Conservation (phyloP, 192 early-diverging fungal genomes). For the Coemansia aciculifera region DNA sequence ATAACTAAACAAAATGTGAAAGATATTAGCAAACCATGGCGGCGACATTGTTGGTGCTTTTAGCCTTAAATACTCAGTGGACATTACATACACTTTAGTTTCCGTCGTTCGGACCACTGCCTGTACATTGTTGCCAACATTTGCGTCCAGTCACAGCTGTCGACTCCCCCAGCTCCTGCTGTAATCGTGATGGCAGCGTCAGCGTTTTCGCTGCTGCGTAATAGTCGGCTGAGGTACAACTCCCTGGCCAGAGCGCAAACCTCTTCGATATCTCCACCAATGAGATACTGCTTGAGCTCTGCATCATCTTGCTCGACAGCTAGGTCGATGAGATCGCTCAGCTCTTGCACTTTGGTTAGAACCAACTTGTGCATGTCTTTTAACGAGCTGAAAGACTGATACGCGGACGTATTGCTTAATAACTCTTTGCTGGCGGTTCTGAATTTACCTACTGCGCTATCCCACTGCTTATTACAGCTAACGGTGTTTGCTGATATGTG, state of each 20-base stretch:
- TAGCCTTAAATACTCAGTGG: background rate
- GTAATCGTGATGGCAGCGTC: slow-evolving; percentile 56
- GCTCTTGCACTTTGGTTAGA: background rate
- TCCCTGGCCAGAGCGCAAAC: slow-evolving; percentile 3
- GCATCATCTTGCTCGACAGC: slow-evolving; percentile 1
- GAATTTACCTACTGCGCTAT: background rate
- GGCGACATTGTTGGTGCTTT: background rate
- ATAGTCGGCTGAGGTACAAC: slow-evolving; percentile 49
- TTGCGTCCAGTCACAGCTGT: slow-evolving; percentile 65
- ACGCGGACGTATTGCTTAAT: background rate
- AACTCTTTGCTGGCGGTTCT: background rate
- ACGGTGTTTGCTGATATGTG: background rate
- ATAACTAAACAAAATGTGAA: slow-evolving; percentile 58
- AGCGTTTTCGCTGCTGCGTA: slow-evolving; percentile 24
- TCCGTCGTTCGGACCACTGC: slow-evolving; percentile 63
- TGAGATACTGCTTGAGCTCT: slow-evolving; percentile 57
- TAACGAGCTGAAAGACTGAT: background rate
- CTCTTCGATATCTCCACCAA: slow-evolving; percentile 54
- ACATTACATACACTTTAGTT: slow-evolving; percentile 49
- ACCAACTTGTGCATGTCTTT: background rate
- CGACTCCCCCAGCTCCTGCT: slow-evolving; percentile 60
- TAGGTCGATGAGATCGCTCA: slow-evolving; percentile 5
- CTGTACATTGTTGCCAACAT: slow-evolving; percentile 65
- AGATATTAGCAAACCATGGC: background rate
- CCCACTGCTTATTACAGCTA: background rate